Evolutionary conservation across 1,284 basidiomycete genomes (phyloP).

Genomic region (Heterobasidion parviporum): DNA sequence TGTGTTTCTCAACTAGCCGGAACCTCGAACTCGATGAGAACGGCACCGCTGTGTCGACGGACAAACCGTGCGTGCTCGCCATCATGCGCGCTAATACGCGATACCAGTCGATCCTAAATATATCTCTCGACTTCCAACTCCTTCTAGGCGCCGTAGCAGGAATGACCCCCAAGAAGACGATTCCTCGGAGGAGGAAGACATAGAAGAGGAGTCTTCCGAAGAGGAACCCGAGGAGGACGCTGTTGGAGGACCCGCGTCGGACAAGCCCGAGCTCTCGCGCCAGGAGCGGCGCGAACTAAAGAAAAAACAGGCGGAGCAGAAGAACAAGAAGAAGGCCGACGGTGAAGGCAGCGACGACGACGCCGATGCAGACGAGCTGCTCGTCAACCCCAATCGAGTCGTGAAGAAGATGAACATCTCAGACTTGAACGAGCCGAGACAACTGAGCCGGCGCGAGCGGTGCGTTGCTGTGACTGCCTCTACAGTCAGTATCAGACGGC

Average conservation of each 20-base stretch:
- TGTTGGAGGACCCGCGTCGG: constrained; percentile 11
- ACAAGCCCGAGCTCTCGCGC: constrained; percentile 46
- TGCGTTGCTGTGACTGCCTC: constrained; percentile 20
- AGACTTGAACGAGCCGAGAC: constrained; percentile 45
- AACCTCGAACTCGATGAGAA: constrained; percentile 53
- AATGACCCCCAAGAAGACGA: not conserved
- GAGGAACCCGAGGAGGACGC: constrained; percentile 26
- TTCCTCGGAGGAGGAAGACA: constrained; percentile 2
- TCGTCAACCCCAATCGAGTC: constrained; percentile 67
- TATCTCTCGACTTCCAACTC: not conserved
- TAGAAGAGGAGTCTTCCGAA: constrained; percentile 30
- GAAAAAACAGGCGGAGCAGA: constrained; percentile 53
- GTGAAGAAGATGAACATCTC: constrained; percentile 59
- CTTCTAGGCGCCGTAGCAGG: not conserved
- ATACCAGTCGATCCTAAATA: not conserved
- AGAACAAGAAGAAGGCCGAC: constrained; percentile 31
- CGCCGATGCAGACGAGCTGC: constrained; percentile 42
- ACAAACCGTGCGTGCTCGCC: constrained; percentile 32
- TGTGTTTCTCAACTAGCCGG: constrained; percentile 31
- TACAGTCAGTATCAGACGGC: constrained; percentile 2
- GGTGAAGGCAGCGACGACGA: constrained; percentile 37
- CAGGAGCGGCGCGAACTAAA: constrained; percentile 64
- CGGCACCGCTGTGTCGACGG: constrained; percentile 47
- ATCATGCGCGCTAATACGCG: not conserved
- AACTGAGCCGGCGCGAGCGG: constrained; percentile 66